phyloP scores from a whole-genome alignment of 768 basidiomycete species.

The Russula lepida region DNA sequence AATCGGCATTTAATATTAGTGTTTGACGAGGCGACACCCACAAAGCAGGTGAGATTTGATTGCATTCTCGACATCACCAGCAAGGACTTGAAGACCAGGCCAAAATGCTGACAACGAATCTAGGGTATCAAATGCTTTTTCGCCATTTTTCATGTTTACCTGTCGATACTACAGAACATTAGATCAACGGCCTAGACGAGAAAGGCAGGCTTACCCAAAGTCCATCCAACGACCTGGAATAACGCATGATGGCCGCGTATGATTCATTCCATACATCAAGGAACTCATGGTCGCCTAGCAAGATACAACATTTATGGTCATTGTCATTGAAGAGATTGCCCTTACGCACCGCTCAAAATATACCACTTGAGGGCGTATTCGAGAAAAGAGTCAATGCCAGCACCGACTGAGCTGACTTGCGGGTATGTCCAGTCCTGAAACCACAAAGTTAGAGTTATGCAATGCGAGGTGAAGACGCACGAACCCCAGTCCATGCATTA shows the following conservation, averaged over 20 bases:
- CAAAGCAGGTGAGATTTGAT: constrained; percentile 88
- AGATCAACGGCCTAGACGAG: not conserved
- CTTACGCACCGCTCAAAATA: constrained; percentile 61
- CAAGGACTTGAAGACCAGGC: constrained; percentile 89
- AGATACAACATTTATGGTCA: not conserved
- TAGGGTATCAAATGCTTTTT: constrained; percentile 65
- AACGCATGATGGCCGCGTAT: constrained; percentile 54
- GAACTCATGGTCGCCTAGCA: constrained; percentile 31
- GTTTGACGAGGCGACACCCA: constrained; percentile 30
- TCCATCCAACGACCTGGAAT: constrained; percentile 73
- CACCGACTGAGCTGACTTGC: constrained; percentile 76
- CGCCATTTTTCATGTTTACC: constrained; percentile 60
- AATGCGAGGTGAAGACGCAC: constrained; percentile 24
- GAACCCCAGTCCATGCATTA: constrained; percentile 71
- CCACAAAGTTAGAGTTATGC: not conserved
- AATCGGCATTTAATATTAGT: not conserved
- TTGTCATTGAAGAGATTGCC: not conserved
- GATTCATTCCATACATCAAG: constrained; percentile 33
- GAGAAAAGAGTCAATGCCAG: constrained; percentile 93
- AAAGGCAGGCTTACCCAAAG: constrained; percentile 57
- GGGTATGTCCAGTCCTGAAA: constrained; percentile 65
- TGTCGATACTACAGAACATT: constrained; percentile 58
- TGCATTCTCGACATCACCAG: constrained; percentile 80
- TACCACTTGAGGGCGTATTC: constrained; percentile 95
- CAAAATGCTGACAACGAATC: constrained; percentile 96